Evolutionary conservation across 371 early-diverging fungal genomes (phyloP).

Genomic region (Mortierella sp.): DNA sequence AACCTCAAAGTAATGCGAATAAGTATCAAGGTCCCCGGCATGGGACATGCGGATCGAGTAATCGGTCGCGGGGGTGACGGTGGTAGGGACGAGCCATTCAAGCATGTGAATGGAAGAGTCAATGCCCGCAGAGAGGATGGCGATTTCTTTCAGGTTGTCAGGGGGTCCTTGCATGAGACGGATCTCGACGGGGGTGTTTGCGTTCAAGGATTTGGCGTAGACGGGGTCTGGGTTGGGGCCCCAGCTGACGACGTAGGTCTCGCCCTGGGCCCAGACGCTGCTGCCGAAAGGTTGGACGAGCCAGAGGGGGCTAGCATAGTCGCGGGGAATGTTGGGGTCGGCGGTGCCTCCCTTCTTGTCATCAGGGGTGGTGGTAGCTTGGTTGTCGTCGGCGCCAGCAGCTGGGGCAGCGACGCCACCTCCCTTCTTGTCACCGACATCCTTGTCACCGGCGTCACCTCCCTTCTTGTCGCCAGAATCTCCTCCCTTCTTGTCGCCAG

Average conservation of each 20-base stretch:
- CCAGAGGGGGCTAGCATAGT: slow-evolving; percentile 49
- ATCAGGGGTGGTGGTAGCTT: not conserved
- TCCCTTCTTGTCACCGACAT: not conserved
- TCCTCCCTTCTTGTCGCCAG: slow-evolving; percentile 1
- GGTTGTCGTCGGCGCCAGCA: slow-evolving; percentile 4
- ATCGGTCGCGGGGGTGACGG: slow-evolving; percentile 33
- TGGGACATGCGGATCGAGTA: slow-evolving; percentile 47
- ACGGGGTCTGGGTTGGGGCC: slow-evolving; percentile 51
- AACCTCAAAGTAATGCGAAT: slow-evolving; percentile 59
- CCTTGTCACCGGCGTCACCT: not conserved
- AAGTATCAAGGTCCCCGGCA: slow-evolving; percentile 32
- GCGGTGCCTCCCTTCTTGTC: too few relatives aligned
- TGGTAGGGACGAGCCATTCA: slow-evolving; percentile 39
- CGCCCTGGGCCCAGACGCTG: slow-evolving; percentile 53
- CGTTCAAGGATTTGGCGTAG: slow-evolving; percentile 25
- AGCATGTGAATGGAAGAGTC: slow-evolving; percentile 38
- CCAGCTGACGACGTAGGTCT: slow-evolving; percentile 51
- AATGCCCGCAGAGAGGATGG: slow-evolving; percentile 14
- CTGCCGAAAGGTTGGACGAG: slow-evolving; percentile 49
- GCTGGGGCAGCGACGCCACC: slow-evolving; percentile 3
- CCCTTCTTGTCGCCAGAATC: too few relatives aligned
- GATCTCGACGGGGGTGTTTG: slow-evolving; percentile 38
- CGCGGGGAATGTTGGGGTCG: slow-evolving; percentile 14
- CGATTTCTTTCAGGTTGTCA: slow-evolving; percentile 26
- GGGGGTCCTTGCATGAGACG: slow-evolving; percentile 45